Percentiles rank a stretch among this genome's conserved stretches.
Evolutionary conservation across 805 yeast genomes (phyloP).

Genomic region (Wickerhamiella sergipiensis): DNA sequence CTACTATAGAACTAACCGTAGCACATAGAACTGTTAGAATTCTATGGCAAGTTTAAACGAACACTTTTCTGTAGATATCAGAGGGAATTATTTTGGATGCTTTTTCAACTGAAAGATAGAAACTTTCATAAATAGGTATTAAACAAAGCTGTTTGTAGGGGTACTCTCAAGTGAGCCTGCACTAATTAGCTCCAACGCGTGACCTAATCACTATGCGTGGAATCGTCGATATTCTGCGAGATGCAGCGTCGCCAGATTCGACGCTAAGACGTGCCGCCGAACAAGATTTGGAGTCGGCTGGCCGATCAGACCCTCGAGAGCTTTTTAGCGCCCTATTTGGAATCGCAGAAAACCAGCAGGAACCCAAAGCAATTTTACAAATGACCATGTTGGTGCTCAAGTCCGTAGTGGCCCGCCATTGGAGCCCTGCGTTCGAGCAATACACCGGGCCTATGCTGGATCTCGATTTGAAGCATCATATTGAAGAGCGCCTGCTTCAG

Average conservation of each 20-base stretch:
- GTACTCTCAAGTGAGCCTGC: too few relatives aligned
- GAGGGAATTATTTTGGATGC: too few relatives aligned
- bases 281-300: background rate
- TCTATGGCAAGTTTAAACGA: too few relatives aligned
- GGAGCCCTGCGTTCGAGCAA: constrained; percentile 76
- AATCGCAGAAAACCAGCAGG: constrained; percentile 3
- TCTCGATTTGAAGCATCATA: constrained; percentile 35
- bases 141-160: too few relatives aligned
- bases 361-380: constrained; percentile 27
- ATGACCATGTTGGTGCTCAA: constrained; percentile 54
- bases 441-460: constrained; percentile 53
- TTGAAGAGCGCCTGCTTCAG: constrained; percentile 39
- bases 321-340: constrained; percentile 11
- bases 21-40: too few relatives aligned
- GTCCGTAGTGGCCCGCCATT: constrained; percentile 51
- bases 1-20: too few relatives aligned
- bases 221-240: background rate
- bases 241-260: constrained; percentile 1
- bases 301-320: constrained; percentile 3
- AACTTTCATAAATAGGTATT: too few relatives aligned
- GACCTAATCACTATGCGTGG: background rate
- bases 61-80: too few relatives aligned
- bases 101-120: too few relatives aligned
- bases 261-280: constrained; percentile 2
- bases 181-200: background rate